Conservation (phyloP, 768 basidiomycete genomes). For the Xerocomus potaroensis region DNA sequence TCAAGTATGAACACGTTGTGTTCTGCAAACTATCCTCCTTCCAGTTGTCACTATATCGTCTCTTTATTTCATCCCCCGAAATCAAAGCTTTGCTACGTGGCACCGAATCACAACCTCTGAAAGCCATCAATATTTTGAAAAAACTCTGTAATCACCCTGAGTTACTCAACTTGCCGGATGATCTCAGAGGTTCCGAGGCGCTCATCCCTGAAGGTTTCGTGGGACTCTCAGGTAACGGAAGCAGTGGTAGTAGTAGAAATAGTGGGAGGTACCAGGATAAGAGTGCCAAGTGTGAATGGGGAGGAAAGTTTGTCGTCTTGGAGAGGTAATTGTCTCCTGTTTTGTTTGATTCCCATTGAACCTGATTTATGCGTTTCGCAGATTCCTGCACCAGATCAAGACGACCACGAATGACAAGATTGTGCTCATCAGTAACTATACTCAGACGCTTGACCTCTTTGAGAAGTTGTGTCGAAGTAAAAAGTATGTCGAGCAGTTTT, state of each 20-base stretch:
- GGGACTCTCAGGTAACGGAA: slow-evolving; percentile 37
- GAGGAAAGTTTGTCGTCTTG: slow-evolving; percentile 91
- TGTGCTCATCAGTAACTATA: slow-evolving; percentile 95
- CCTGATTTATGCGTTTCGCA: slow-evolving; percentile 26
- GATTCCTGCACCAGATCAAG: slow-evolving; percentile 80
- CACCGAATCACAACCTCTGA: slow-evolving; percentile 86
- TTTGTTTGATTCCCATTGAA: background rate
- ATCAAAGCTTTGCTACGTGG: slow-evolving; percentile 88
- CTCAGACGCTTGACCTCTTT: slow-evolving; percentile 90
- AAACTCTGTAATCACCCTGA: slow-evolving; percentile 96
- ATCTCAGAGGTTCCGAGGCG: slow-evolving; percentile 76
- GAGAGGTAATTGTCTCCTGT: slow-evolving; percentile 56
- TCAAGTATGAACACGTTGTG: slow-evolving; percentile 98
- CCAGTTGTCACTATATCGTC: slow-evolving; percentile 78
- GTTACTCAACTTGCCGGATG: slow-evolving; percentile 77
- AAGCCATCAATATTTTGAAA: slow-evolving; percentile 91
- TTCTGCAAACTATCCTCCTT: slow-evolving; percentile 85
- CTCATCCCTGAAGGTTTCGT: slow-evolving; percentile 79
- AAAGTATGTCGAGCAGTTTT: slow-evolving; percentile 44
- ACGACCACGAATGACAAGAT: slow-evolving; percentile 90
- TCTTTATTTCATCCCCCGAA: slow-evolving; percentile 90
- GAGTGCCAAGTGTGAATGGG: slow-evolving; percentile 70
- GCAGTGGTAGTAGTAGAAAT: slow-evolving; percentile 34
- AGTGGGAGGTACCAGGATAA: slow-evolving; percentile 37
- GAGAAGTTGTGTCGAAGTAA: slow-evolving; percentile 84